Percentiles rank a stretch among this genome's conserved stretches.
Evolutionary conservation across 2,329 filamentous ascomycete species (phyloP).

Genomic region (Xylariaceae sp.): DNA sequence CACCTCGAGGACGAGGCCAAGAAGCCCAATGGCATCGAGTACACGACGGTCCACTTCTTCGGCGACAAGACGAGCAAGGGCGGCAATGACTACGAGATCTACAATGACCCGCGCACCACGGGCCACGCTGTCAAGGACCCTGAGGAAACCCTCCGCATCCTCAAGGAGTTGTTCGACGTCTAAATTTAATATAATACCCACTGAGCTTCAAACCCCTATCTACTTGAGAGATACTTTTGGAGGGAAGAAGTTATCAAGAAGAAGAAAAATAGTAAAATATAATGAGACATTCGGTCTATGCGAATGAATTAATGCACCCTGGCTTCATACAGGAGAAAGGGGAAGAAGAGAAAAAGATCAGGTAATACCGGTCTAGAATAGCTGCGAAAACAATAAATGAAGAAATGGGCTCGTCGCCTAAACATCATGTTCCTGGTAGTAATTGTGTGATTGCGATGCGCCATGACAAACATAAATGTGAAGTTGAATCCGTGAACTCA

Average conservation of each 20-base stretch:
- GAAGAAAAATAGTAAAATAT: not conserved
- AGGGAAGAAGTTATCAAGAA: not conserved
- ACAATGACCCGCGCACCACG: conserved; percentile 69
- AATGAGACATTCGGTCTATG: not conserved
- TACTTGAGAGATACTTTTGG: not conserved
- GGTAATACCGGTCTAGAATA: too few species aligned
- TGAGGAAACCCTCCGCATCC: conserved; percentile 71
- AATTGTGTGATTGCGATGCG: too few species aligned
- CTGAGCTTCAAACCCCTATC: too few species aligned
- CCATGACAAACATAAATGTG: too few species aligned
- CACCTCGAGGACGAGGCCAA: conserved; percentile 78
- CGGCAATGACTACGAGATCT: conserved; percentile 97
- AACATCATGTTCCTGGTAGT: too few species aligned
- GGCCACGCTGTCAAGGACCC: conserved; percentile 80
- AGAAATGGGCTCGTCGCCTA: too few species aligned
- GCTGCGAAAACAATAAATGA: too few species aligned
- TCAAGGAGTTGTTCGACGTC: conserved; percentile 76
- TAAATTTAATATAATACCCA: conserved; percentile 31
- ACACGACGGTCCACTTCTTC: conserved; percentile 93
- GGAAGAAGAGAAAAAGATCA: not conserved
- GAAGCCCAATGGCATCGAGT: conserved; percentile 64
- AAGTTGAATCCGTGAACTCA: too few species aligned
- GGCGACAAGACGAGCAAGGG: conserved; percentile 90
- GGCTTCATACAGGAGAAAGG: not conserved
- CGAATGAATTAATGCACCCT: not conserved